These are phyloP conservation scores for Knoxdaviesia capensis DNA, from an alignment of 2,329 filamentous ascomycete genomes.

Conservation along the genomic window DNA sequence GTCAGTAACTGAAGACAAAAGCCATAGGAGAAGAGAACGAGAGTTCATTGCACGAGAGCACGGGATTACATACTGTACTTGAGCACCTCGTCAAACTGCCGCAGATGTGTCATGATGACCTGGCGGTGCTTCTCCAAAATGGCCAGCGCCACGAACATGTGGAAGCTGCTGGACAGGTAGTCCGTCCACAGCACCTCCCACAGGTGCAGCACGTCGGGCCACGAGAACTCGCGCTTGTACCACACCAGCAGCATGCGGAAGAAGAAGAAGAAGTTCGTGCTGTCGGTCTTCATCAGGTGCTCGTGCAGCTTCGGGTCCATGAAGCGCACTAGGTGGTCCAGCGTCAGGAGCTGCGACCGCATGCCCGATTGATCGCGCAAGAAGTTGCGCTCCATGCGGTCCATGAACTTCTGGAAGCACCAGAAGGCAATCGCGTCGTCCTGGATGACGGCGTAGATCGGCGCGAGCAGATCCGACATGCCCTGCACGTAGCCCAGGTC, in stretches of 20 bases:
- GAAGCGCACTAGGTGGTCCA: slow-evolving; percentile 89
- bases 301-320: slow-evolving; percentile 90
- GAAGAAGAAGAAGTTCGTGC: slow-evolving; percentile 99
- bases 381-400: slow-evolving; percentile 95
- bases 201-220: slow-evolving; percentile 65
- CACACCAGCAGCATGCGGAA: slow-evolving; percentile 97
- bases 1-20: neutral
- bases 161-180: slow-evolving; percentile 71
- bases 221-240: slow-evolving; percentile 95
- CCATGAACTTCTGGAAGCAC: slow-evolving; percentile 92
- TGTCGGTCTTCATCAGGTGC: slow-evolving; percentile 76
- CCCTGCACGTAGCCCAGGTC: slow-evolving; percentile 94
- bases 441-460: slow-evolving; percentile 92
- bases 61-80: slow-evolving; percentile 59
- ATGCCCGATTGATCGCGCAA: slow-evolving; percentile 90
- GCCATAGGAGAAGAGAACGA: slow-evolving; percentile 2
- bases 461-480: slow-evolving; percentile 92
- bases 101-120: slow-evolving; percentile 84
- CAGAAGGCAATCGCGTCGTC: slow-evolving; percentile 95
- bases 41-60: neutral
- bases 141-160: slow-evolving; percentile 81
- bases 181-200: slow-evolving; percentile 97
- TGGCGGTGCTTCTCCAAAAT: slow-evolving; percentile 93
- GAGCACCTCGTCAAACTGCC: slow-evolving; percentile 89
- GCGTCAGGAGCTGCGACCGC: slow-evolving; percentile 72